Conservation (phyloP, 2,329 filamentous ascomycete genomes). For the Colletotrichum sublineola region DNA sequence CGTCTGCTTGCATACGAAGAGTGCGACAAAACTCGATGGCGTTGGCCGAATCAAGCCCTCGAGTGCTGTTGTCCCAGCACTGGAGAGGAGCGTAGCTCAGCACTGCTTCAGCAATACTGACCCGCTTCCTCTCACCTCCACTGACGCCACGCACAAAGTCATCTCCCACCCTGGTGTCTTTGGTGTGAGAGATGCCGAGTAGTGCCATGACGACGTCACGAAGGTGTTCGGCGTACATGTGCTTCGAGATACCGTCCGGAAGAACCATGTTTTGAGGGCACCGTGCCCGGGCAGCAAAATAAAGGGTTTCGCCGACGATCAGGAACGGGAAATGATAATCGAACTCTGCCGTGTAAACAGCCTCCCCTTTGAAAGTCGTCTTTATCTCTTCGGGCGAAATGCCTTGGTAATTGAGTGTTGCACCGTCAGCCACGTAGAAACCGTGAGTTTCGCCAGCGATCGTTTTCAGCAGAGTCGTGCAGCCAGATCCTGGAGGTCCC, state of each 20-base stretch:
- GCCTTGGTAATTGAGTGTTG: slow-evolving; percentile 39
- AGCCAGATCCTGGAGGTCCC: slow-evolving; percentile 67
- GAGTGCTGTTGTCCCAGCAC: slow-evolving; percentile 61
- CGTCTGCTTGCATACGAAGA: slow-evolving; percentile 46
- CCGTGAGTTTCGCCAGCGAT: slow-evolving; percentile 74
- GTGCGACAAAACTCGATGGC: slow-evolving; percentile 45
- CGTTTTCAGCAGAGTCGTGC: slow-evolving; percentile 77
- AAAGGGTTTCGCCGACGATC: slow-evolving; percentile 71
- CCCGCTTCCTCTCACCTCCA: slow-evolving; percentile 65
- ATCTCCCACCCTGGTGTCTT: slow-evolving; percentile 67
- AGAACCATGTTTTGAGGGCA: slow-evolving; percentile 60
- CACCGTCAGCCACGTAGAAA: slow-evolving; percentile 53
- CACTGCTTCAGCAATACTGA: slow-evolving; percentile 53
- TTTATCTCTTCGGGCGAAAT: slow-evolving; percentile 18
- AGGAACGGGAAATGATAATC: slow-evolving; percentile 73
- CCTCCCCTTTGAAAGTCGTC: slow-evolving; percentile 63
- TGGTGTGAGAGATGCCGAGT: slow-evolving; percentile 67
- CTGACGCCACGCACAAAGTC: slow-evolving; percentile 67
- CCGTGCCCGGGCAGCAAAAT: slow-evolving; percentile 70
- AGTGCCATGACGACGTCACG: slow-evolving; percentile 67
- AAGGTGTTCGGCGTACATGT: slow-evolving; percentile 60
- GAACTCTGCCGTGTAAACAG: slow-evolving; percentile 76
- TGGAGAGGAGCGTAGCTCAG: slow-evolving; percentile 48
- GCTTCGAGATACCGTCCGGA: slow-evolving; percentile 56
- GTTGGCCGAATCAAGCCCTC: slow-evolving; percentile 55